Evolutionary conservation across 1,284 basidiomycete genomes (phyloP), one percentile per base, ranked within the genome.

Genomic region (Heterobasidion annosum): DNA sequence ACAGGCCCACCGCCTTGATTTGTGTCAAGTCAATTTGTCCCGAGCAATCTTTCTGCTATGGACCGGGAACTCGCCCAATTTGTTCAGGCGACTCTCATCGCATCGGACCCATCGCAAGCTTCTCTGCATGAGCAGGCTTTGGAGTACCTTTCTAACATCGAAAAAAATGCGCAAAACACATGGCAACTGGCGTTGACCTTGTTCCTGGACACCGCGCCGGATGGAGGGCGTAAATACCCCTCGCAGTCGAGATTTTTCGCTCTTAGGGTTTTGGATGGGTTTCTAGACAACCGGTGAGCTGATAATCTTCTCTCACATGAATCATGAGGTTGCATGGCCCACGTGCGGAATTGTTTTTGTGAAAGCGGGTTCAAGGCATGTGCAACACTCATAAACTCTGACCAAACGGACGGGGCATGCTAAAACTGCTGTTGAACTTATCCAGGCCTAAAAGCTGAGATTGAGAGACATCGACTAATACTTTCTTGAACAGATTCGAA

Each of bases 171-270:
- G 2, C 70, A 71, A 55, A 81, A 84, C 60, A 86, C 86, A 34
- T 96, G 93, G 93, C 76, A 80, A 63, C 71, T 88, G 15, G 90
- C 86, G 37, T 75, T 93, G 58, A 73, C 78, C 19, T 72, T 93
- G 37, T 93, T 93, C 66, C 76, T 84, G 45, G 86, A 85, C 61
- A 68, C 71, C 44, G 74, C 74, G 50, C 63, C 77, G 34, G 79
- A 82, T 60, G 83, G 83, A 34, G 62, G 68, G 34, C 74, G 81
- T 63, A 88, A 84, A 69, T 81, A 91, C 68, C 81, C 82, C 19
- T 69, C 82, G 48, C 83, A 93, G 64, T 88, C 81, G 44, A 79
- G 93, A 55, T 89, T 95, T 72, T 94, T 90, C 68, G 90, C 87
- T 25, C 73, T 96, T 60, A 82, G 91, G 57, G 82, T 96, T 55